These are phyloP conservation scores for Ilyonectria mors-panacis DNA, from an alignment of 2,329 filamentous ascomycete species.

Conservation along the genomic window DNA sequence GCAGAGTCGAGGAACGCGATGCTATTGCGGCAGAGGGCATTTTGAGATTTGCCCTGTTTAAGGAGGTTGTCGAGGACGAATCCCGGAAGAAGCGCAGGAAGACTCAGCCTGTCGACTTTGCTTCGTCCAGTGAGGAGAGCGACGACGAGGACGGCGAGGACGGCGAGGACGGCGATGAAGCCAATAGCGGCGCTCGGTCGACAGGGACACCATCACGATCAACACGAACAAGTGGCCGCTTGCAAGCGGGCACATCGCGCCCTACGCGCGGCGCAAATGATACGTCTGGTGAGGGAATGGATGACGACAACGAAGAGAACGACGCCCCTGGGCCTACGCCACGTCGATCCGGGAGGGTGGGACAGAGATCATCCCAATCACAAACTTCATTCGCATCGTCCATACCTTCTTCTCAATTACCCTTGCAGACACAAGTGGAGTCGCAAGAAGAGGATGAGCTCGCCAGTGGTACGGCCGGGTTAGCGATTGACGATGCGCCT, in stretches of 20 bases:
- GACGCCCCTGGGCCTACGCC: conserved; percentile 52
- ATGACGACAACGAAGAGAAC: conserved; percentile 60
- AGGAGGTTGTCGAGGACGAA: conserved; percentile 87
- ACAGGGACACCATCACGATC: conserved; percentile 46
- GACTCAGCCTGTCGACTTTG: conserved; percentile 70
- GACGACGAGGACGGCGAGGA: conserved; percentile 72
- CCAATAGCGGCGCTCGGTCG: conserved; percentile 63
- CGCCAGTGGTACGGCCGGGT: conserved; percentile 58
- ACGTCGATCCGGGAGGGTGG: conserved; percentile 59
- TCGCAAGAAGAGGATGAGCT: conserved; percentile 63
- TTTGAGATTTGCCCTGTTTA: conserved; percentile 95
- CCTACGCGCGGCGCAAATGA: conserved; percentile 43
- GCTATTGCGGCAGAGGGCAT: conserved; percentile 91
- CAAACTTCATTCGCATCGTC: conserved; percentile 84
- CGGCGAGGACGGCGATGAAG: conserved; percentile 65
- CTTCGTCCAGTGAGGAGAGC: conserved; percentile 72
- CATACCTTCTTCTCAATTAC: conserved; percentile 79
- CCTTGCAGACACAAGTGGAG: conserved; percentile 60
- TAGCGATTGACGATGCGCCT: conserved; percentile 60
- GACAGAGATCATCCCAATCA: conserved; percentile 57
- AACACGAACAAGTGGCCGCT: conserved; percentile 47
- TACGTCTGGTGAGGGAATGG: conserved; percentile 47
- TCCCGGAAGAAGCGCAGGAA: conserved; percentile 88
- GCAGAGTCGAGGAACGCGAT: conserved; percentile 89
- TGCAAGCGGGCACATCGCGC: conserved; percentile 41